Base-by-base conservation (phyloP, 1,284 basidiomycete genomes). In the Meripilus lineatus region DNA sequence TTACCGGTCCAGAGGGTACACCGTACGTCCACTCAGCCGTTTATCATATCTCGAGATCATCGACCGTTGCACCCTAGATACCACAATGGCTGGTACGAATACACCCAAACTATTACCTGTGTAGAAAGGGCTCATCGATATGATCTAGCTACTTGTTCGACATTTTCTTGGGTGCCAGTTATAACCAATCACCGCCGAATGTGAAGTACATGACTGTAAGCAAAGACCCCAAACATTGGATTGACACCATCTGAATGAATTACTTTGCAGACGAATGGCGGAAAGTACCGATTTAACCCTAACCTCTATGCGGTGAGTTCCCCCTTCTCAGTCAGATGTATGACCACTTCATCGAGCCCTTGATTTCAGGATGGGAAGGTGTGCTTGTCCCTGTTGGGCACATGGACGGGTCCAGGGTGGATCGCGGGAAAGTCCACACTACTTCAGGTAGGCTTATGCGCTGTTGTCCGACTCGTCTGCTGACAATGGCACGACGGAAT, bases 321-420 rank as follows among this genome's bases (percentile, higher is more conserved):
- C 11, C n/a, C 28, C 10, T 10, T 30, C n/a, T 10, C 8, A 30
- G n/a, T 20, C 43, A 13, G 42, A 24, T 26, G 37, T 42, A 30
- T 33, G 20, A 42, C 22, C 37, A 18, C n/a, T 28, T n/a, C 38
- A 30, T 45, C 34, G 32, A 25, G 30, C 41, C 17, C 51, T 23
- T 39, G 23, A 23, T 37, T 25, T 45, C 32, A 89, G 84, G 85
- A 92, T 56, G 89, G 86, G 23, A 95, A 96, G 70, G 93, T 96
- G 13, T 95, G 92, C 62, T 65, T 95, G 32, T 91, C 87, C 26
- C 68, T 94, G 21, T 72, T 94, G n/a, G 92, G 93, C 22, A 94
- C 92, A 15, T 94, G 92, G 91, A 63, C 69, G 20, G 92, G 93
- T 1, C 93, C 93, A 23, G 91, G 91, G 17, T 95, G 91, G 91